Evolutionary conservation across 176 grass and related monocot genomes (phyloP), one percentile per base, ranked within the genome.

Genomic region (Calamus simplicifolius): DNA sequence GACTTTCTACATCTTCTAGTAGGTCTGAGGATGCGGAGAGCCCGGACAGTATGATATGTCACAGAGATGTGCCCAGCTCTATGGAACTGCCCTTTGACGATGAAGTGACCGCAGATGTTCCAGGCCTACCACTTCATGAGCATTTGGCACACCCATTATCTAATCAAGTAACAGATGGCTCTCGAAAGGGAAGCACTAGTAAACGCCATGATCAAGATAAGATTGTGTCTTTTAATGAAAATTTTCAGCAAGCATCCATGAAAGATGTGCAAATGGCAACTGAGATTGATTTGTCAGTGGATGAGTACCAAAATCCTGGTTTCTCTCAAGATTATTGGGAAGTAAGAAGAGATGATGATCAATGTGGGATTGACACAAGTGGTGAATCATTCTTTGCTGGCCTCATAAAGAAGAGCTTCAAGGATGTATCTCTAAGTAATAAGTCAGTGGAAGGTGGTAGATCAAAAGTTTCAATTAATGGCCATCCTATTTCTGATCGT

Each of bases 341-440:
- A 21, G 58, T 56, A 29, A 78, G 64, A 52, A 74, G 81, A 66
- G 75, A 88, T 78, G 87, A 92, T 77, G 84, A 85, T 56, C 92
- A 88, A 43, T 43, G 61, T 19, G 64, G 66, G 17, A 82, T 70
- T 54, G 75, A 72, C 25, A 91, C 83, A 75, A 82, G 69, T 58
- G 78, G 81, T 48, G 84, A 97, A 69, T 81, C 84, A 63, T 90
- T 91, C 80, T 75, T 95, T 70, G 85, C 72, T 82, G 89, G 89
- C 64, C 66, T 95, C 56, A 67, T 84, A 55, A 90, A 90, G 75
- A 88, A 81, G 61, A 77, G 61, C 63, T 84, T 95, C 63, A 81
- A 87, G 50, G 84, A 84, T 66, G 74, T 81, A 54, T 72, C 80
- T 69, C 81, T 85, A 57, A 85, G 88, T 65, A 91, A 85, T 60